Evolutionary conservation across 176 grass and related monocot species (phyloP).

Genomic region (Themeda triandra): DNA sequence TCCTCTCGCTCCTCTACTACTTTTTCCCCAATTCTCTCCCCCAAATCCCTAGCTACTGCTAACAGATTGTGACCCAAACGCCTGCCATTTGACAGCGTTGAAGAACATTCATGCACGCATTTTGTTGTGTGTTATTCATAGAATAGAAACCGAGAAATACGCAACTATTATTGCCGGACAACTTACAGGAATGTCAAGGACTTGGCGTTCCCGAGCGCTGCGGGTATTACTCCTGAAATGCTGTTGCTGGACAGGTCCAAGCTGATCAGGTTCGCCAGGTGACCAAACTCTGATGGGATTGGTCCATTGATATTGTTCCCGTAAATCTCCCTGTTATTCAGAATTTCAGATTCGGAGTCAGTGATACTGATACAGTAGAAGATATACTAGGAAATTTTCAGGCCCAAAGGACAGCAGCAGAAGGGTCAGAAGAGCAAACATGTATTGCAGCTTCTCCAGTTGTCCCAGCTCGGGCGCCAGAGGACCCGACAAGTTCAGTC

Average conservation of each 20-base stretch:
- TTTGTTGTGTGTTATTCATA: too few species aligned
- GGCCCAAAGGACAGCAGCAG: neutral
- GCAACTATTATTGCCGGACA: neutral
- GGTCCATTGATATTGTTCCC: conserved; percentile 53
- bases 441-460: conserved; percentile 47
- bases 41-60: too few species aligned
- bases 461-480: conserved; percentile 65
- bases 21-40: too few species aligned
- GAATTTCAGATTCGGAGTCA: neutral
- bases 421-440: conserved; percentile 38
- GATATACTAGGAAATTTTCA: neutral
- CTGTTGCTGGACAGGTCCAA: conserved; percentile 63
- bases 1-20: too few species aligned
- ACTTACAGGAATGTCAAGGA: conserved; percentile 52
- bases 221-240: conserved; percentile 59
- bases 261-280: conserved; percentile 46
- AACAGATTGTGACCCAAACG: conserved; percentile 51
- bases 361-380: neutral
- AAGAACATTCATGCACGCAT: neutral
- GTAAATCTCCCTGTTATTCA: conserved; percentile 40
- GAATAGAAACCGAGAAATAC: neutral
- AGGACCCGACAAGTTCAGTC: conserved; percentile 35
- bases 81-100: conserved; percentile 3
- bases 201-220: conserved; percentile 54
- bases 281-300: conserved; percentile 57